Conservation (phyloP, 2,329 filamentous ascomycete species). For the Taxawa tesnikishii region DNA sequence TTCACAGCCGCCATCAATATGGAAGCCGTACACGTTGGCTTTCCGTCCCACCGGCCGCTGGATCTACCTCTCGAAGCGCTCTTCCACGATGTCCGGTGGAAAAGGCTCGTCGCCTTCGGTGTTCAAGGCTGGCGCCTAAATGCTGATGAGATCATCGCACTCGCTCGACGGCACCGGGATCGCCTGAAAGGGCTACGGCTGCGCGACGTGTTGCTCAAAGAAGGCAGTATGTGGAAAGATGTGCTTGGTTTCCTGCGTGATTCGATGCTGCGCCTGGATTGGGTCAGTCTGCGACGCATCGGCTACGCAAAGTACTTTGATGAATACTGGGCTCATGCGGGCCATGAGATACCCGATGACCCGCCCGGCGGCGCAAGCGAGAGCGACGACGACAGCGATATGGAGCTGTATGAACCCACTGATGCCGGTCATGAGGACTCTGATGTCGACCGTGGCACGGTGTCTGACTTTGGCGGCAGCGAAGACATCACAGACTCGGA, state of each 20-base stretch:
- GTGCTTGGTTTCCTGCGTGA: slow-evolving; percentile 44
- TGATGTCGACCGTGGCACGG: slow-evolving; percentile 10
- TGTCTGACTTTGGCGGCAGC: slow-evolving; percentile 8
- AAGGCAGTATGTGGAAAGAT: slow-evolving; percentile 48
- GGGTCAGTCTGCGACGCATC: slow-evolving; percentile 50
- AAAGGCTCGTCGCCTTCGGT: slow-evolving; percentile 49
- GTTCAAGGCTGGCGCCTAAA: slow-evolving; percentile 53
- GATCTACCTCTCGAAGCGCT: slow-evolving; percentile 46
- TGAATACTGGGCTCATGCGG: slow-evolving; percentile 26
- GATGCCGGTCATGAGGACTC: slow-evolving; percentile 1
- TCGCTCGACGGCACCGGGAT: slow-evolving; percentile 43
- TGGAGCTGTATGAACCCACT: slow-evolving; percentile 12
- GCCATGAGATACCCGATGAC: slow-evolving; percentile 37
- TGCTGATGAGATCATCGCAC: slow-evolving; percentile 46
- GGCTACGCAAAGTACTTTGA: slow-evolving; percentile 47
- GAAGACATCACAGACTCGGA: slow-evolving; percentile 6
- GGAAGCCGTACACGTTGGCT: slow-evolving; percentile 52
- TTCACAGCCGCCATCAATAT: slow-evolving; percentile 49
- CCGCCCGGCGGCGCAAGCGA: slow-evolving; percentile 28
- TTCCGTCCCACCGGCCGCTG: slow-evolving; percentile 44
- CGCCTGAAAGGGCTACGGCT: slow-evolving; percentile 48
- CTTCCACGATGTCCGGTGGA: slow-evolving; percentile 51
- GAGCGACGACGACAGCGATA: slow-evolving; percentile 27
- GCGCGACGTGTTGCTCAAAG: slow-evolving; percentile 47
- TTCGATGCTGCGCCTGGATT: slow-evolving; percentile 46